phyloP scores from a whole-genome alignment of 1,284 basidiomycete genomes.

The Pyrrhoderma lamaoense region DNA sequence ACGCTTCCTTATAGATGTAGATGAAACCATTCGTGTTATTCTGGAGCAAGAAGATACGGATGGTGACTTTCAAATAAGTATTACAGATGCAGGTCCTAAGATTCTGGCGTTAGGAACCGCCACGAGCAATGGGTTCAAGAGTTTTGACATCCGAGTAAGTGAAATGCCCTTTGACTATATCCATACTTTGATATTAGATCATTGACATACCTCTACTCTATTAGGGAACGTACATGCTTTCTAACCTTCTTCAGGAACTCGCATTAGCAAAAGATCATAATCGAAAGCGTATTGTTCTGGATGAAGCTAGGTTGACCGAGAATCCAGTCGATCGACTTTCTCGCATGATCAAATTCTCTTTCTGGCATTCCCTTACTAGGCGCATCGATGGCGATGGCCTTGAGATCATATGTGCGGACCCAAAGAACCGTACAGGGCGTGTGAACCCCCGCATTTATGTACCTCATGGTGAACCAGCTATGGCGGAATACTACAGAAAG shows the following conservation, averaged over 20 bases:
- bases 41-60: constrained; percentile 98
- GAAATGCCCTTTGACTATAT: constrained; percentile 9
- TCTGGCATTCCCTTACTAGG: constrained; percentile 96
- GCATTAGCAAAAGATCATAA: constrained; percentile 95
- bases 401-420: constrained; percentile 94
- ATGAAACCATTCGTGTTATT: constrained; percentile 94
- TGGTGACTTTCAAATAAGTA: constrained; percentile 92
- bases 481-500: constrained; percentile 88
- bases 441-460: constrained; percentile 91
- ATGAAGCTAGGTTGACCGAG: constrained; percentile 92
- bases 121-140: constrained; percentile 96
- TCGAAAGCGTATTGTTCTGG: constrained; percentile 93
- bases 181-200: neutral
- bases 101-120: constrained; percentile 93
- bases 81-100: constrained; percentile 96
- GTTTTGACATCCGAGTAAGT: constrained; percentile 86
- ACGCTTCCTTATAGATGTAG: constrained; percentile 96
- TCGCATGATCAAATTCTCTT: constrained; percentile 96
- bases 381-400: constrained; percentile 96
- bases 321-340: constrained; percentile 96
- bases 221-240: constrained; percentile 98
- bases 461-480: constrained; percentile 84
- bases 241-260: constrained; percentile 97
- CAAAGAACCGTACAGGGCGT: constrained; percentile 88
- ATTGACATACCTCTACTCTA: neutral